Base-by-base conservation (phyloP, 2,329 filamentous ascomycete genomes). In the Sporothrix inflata region DNA sequence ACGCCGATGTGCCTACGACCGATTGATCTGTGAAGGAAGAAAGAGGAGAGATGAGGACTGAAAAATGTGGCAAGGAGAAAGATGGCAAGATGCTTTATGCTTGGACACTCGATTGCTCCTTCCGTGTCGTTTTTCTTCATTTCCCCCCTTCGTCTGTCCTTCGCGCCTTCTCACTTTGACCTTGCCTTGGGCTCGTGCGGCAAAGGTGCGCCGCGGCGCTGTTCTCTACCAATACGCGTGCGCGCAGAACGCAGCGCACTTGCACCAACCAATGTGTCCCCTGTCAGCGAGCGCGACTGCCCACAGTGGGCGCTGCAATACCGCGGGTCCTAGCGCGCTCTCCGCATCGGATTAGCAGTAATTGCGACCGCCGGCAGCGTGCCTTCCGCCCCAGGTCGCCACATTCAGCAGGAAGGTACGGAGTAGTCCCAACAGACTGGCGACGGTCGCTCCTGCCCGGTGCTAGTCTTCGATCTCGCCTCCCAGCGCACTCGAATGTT, bases 271-370 rank as follows among this genome's bases (percentile, higher is more conserved):
- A 30, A 42, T 60, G 45, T 65, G 30, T 42, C 51, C 42, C 53
- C 57, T 30, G 34, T 14, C 34, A 21, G 67, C 60, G 42, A 30
- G 42, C 55, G 34, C 51, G 24, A 24, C 16, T 40, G 53, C 16
- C 71, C 57, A 65, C 38, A 45, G 40, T 51, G 65, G 65, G 27
- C 27, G 38, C 66, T 69, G 55, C 47, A 65, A 69, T 61, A 47
- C 55, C 30, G 3, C 21, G 8, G 51, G n/a, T 63, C 19, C 27
- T 65, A 69, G 66, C 57, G 66, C 47, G 38, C 21, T 24, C 24
- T 42, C 38, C 27, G 19, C 8, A 21, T 40, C 68, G 71, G 71
- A 71, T 67, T 73, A 70, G 71, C 40, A 68, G 71, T 70, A 73
- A 73, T 68, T 71, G 71, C 71, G 71, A 42, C 34, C 16, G 51